phyloP scores from a whole-genome alignment of 345 rosid genomes.

The Clarkia xantiana region DNA sequence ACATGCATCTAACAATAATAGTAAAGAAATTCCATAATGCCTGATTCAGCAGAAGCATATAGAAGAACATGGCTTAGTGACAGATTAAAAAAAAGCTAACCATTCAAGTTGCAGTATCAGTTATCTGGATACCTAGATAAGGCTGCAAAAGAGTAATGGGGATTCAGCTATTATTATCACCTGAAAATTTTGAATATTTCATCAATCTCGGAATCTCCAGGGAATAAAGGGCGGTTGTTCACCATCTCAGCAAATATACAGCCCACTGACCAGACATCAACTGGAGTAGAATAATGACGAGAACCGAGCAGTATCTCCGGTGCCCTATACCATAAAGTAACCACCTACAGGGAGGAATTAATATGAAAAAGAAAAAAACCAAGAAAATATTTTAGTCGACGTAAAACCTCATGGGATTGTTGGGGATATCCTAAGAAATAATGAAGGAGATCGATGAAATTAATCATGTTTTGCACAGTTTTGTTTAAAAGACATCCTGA shows the following conservation, averaged over 20 bases:
- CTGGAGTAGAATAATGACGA: constrained; percentile 23
- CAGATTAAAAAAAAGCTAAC: too few species aligned
- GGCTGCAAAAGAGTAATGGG: neutral
- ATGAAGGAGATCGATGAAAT: too few species aligned
- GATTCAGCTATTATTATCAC: constrained; percentile 8
- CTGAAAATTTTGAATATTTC: constrained; percentile 27
- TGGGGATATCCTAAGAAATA: too few species aligned
- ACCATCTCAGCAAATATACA: constrained; percentile 44
- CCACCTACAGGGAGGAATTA: constrained; percentile 16
- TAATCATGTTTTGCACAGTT: too few species aligned
- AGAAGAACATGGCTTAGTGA: too few species aligned
- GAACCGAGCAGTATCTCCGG: constrained; percentile 33
- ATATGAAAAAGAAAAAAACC: neutral
- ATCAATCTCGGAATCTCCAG: constrained; percentile 22
- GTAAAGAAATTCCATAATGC: too few species aligned
- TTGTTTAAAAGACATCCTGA: too few species aligned
- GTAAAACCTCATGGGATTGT: neutral
- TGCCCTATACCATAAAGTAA: constrained; percentile 27
- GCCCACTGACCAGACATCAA: constrained; percentile 39
- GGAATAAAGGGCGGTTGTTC: constrained; percentile 20
- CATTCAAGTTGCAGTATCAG: neutral
- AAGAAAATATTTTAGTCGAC: neutral
- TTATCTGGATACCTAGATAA: neutral
- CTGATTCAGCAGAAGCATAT: too few species aligned
- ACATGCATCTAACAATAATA: neutral